A percentile compares a stretch with the other conserved stretches of the same genome.
These are phyloP conservation scores for Pseudognaphalium luteoalbum DNA, from an alignment of 129 eudicot genomes.

Conservation along the genomic window DNA sequence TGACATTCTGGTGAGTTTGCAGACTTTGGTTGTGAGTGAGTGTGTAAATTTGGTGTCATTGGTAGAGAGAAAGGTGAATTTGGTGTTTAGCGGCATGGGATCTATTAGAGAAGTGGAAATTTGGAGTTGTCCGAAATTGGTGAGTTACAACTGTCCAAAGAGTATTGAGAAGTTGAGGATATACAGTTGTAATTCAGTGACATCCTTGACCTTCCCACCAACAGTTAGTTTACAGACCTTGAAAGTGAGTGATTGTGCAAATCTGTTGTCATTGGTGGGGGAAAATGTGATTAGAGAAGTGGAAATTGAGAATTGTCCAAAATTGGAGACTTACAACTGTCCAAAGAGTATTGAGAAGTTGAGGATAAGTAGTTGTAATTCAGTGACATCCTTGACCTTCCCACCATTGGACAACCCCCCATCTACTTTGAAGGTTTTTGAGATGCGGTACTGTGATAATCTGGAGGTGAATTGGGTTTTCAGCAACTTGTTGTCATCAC, in stretches of 20 bases:
- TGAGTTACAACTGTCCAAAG: constrained; percentile 7
- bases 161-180: constrained; percentile 11
- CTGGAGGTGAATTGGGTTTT: constrained; percentile 18
- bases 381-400: too few species aligned
- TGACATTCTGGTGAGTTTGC: not conserved
- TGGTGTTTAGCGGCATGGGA: not conserved
- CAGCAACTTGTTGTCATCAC: constrained; percentile 18
- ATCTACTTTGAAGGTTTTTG: constrained; percentile 17
- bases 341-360: too few species aligned
- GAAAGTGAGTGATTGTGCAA: not conserved
- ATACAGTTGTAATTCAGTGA: not conserved
- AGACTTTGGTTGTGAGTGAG: not conserved
- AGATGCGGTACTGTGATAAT: not conserved
- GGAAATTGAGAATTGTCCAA: too few species aligned
- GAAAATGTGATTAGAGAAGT: too few species aligned
- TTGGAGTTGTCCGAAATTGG: not conserved
- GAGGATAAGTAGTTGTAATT: too few species aligned
- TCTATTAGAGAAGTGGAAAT: not conserved
- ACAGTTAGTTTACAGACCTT: not conserved
- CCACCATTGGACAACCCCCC: too few species aligned
- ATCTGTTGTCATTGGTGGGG: constrained; percentile 1
- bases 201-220: constrained; percentile 25
- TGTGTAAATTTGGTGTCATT: constrained; percentile 5
- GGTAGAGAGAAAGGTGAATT: not conserved
- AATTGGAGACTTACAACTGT: too few species aligned